phyloP scores from a whole-genome alignment of 306 rosid species.

The Arachis stenosperma region DNA sequence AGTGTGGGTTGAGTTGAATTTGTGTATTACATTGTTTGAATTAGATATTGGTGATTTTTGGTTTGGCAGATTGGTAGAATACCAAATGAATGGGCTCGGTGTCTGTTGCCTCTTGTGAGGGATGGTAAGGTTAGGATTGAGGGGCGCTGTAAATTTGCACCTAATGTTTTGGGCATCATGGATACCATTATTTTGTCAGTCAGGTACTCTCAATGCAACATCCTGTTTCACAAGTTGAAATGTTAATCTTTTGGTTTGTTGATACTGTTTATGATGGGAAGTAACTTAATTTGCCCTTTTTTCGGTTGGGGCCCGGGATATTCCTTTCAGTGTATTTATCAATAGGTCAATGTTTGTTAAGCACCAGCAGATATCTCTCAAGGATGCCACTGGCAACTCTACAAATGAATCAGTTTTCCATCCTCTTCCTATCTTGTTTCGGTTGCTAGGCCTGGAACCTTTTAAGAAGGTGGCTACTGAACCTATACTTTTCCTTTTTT shows the following conservation, averaged over 20 bases:
- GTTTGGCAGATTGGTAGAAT: constrained; percentile 81
- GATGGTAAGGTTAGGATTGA: constrained; percentile 72
- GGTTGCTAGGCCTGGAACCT: constrained; percentile 76
- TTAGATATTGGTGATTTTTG: background rate
- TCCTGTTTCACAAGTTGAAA: background rate
- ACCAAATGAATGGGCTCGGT: constrained; percentile 96
- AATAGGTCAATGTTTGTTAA: constrained; percentile 72
- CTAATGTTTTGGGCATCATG: constrained; percentile 74
- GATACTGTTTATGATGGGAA: constrained; percentile 12
- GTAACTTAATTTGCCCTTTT: constrained; percentile 21
- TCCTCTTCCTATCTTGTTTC: constrained; percentile 83
- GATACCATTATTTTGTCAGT: constrained; percentile 73
- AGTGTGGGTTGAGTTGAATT: background rate
- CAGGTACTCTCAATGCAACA: constrained; percentile 51
- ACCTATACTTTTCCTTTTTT: background rate
- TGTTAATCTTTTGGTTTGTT: constrained; percentile 1
- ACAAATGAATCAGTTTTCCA: constrained; percentile 77
- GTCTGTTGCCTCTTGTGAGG: constrained; percentile 84
- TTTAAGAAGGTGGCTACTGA: constrained; percentile 68
- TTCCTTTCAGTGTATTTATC: constrained; percentile 64
- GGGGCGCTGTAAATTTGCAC: constrained; percentile 73
- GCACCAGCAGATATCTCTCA: constrained; percentile 70
- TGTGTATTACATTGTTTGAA: constrained; percentile 33
- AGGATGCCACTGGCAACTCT: constrained; percentile 63
- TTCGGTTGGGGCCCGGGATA: background rate